Base-by-base conservation (phyloP, 164 flowering plant genomes). In the Berberis thunbergii region DNA sequence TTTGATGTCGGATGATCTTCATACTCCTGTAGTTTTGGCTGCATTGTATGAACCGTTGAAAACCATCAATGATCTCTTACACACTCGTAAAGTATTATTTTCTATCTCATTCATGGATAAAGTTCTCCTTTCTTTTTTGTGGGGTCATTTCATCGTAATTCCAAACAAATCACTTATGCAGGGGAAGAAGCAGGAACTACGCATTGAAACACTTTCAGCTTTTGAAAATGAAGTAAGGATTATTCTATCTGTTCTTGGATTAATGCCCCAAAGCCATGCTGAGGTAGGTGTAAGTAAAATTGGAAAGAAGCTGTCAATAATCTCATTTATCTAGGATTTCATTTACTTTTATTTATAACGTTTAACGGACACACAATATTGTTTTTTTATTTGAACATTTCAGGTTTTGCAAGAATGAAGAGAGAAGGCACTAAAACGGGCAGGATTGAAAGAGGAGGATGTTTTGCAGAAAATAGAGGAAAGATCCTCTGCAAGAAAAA, bases 1-100 rank as follows among this genome's bases (percentile, higher is more conserved):
- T 52, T 86, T 93, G 8, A 94, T 94, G 97, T 81, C 84, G 5
- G 97, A 94, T 72, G 97, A 94, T 75, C 81, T 91, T 67, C 99
- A 84, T 68, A 88, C 97, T 62, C 71, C 86, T 62, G 97, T 83
- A 64, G 84, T 80, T 71, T 71, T 91, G 74, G 86, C 95, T 74
- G 86, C 96, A 52, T 66, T 94, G 7, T 87, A 91, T 52, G 97
- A 86, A 11, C 97, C 97, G 38, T 66, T 94, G 72, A 91, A 87
- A 70, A 72, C 74, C 60, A 87, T 89, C 65, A 94, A 94, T 76
- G 99, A 91, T 78, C 85, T 94, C 60, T 72, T 89, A 7, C 85
- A 90, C 76, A 87, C 99, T 53, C 91, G 86, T n/a, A 88, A 94
- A 88, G 99, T 91, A 84, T 42, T 26, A 7, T 53, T 40, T 45